Base-by-base conservation (phyloP, 257 asterid genomes). In the Plantago major region DNA sequence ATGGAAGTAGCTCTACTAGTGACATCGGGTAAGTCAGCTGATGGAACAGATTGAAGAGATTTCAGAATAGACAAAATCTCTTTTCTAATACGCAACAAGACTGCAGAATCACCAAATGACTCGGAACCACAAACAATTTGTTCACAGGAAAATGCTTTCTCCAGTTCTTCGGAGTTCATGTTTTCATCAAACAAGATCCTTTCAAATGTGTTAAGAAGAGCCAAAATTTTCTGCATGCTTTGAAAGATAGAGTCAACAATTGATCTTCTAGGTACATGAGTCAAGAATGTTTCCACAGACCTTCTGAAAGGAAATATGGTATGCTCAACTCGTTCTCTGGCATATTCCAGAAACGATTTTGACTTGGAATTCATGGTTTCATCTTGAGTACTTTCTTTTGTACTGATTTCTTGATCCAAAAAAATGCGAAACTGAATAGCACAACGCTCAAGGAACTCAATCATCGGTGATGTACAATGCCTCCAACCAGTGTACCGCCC, bases 251-350 rank as follows among this genome's bases (percentile, higher is more conserved):
- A 68, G 50, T 82, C 79, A 7, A 40, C 60, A 55, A 75, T 42
- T 62, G 62, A 66, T 18, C 66, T 70, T 47, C 62, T 79, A 0
- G 83, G 82, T 57, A 84, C 28, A 72, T 79, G 87, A 42, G 79
- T 75, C 9, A 65, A 48, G 4, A 84, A 62, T n/a, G 75, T 58
- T 15, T 26, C 12, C 74, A 84, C 42, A 66, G 71, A 70, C 19
- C 48, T 38, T 52, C 72, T 71, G 22, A 82, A 67, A 7, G 69
- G 78, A 12, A 60, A 22, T 17, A 62, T 67, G 14, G 46, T 11
- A 33, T 48, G 64, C 50, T 48, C 33, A 43, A 77, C 75, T 17
- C 65, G 67, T 8, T 49, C 71, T 71, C 82, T 74, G 15, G 64
- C 67, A 67, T 64, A 79, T 55, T 73, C 83, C 42, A 73, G 19